Conservation (phyloP, 805 yeast genomes). For the Spathaspora gorwiae region DNA sequence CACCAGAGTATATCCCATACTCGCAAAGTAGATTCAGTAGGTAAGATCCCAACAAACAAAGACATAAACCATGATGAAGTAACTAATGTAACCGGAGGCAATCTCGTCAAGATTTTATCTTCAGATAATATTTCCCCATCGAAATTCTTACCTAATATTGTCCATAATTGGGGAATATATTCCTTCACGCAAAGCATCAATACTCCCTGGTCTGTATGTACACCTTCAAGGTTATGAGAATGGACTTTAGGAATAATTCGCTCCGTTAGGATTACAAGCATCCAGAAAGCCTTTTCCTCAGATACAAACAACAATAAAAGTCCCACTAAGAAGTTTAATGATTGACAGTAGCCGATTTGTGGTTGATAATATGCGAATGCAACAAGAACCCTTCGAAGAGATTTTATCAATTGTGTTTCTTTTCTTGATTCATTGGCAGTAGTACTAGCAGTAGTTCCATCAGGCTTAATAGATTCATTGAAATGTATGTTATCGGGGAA, state of each 20-base stretch:
- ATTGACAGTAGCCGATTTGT: conserved; percentile 91
- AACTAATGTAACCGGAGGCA: conserved; percentile 89
- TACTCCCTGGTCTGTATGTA: conserved; percentile 92
- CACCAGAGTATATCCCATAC: conserved; percentile 95
- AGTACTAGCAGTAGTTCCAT: not conserved
- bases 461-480: conserved; percentile 24
- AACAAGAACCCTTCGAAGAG: conserved; percentile 73
- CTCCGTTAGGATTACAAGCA: conserved; percentile 87
- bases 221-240: conserved; percentile 86
- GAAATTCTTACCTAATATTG: conserved; percentile 35
- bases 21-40: conserved; percentile 80
- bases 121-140: conserved; percentile 38
- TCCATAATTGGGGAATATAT: conserved; percentile 80
- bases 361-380: conserved; percentile 87
- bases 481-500: conserved; percentile 91
- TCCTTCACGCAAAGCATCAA: conserved; percentile 82
- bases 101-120: conserved; percentile 56
- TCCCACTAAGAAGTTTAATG: conserved; percentile 89
- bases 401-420: conserved; percentile 63
- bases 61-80: conserved; percentile 99
- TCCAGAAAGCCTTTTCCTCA: conserved; percentile 92
- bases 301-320: conserved; percentile 76
- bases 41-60: conserved; percentile 84
- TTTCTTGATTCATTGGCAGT: conserved; percentile 10
- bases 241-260: conserved; percentile 87